Evolutionary conservation across 139 green algal species (phyloP), one percentile per base, ranked within the genome.

Genomic region (Tetradesmus lagerheimii): DNA sequence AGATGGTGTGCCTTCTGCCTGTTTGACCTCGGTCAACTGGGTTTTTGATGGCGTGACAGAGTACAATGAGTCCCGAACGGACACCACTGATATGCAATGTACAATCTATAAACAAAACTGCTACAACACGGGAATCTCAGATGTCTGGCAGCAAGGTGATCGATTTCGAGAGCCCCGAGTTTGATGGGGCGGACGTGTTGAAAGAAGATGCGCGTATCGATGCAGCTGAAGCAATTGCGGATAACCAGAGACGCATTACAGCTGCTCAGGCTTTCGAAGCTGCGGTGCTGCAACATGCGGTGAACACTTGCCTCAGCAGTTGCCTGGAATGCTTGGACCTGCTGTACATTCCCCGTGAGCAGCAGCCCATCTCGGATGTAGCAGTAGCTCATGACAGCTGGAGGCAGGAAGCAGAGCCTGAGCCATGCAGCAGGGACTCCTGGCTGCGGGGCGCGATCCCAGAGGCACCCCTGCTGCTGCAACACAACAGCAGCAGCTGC

Each of bases 381-480:
- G 92, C 92, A 23, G 35, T 92, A 45, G 67, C 85, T 0, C 79
- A 93, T 39, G 37, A 79, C 75, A 95, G 90, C 90, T 95, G 93
- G 93, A 89, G 89, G 45, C 83, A 90, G 27, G 91, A 95, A 66
- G 41, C 77, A 66, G 89, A 91, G 31, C 93, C 93, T 12, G 84
- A 92, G 29, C 91, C 91, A n/a, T 92, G 89, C 80, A 78, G 66
- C 16, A 75, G 91, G 47, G 93, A 95, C 75, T 89, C 89, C 18
- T 95, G 93, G 93, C 71, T 93, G 12, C 92, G 93, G 11, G 90
- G 91, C 29, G 90, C 90, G 14, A 90, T 95, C 31, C 91, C 91
- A 31, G 91, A 93, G 62, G 57, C 67, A 1, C 29, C 80, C 47
- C 39, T 39, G 11, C 77, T 80, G 87, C 43, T 80, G 23, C 14